Conservation (phyloP, 2,329 filamentous ascomycete genomes). For the Dactylellina parvicollis region DNA sequence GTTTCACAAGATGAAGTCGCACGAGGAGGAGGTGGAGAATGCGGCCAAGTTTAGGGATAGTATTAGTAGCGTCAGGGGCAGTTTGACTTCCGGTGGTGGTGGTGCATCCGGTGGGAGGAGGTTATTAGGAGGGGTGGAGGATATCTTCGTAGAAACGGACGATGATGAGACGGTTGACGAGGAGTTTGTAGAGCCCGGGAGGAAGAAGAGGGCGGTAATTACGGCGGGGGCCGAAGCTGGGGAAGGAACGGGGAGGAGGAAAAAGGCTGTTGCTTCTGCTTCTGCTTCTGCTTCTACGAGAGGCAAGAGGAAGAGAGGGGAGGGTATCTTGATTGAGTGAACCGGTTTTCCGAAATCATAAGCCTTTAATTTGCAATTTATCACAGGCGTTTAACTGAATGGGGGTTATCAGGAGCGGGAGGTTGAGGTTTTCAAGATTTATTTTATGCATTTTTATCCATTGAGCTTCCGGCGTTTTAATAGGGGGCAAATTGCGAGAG, state of each 20-base stretch:
- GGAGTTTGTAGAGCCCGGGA: slow-evolving; percentile 11
- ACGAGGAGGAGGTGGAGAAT: slow-evolving; percentile 56
- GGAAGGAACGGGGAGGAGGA: slow-evolving; percentile 1
- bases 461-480: neutral
- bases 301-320: slow-evolving; percentile 35
- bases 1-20: slow-evolving; percentile 67
- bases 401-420: neutral
- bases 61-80: slow-evolving; percentile 64
- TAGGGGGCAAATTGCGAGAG: neutral
- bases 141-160: slow-evolving; percentile 25
- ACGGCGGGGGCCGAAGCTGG: slow-evolving; percentile 11
- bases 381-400: slow-evolving; percentile 14
- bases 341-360: too few species aligned
- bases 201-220: slow-evolving; percentile 21
- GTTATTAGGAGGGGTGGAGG: slow-evolving; percentile 13
- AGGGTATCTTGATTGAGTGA: slow-evolving; percentile 24
- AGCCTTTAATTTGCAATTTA: too few species aligned
- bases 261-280: neutral
- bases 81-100: neutral
- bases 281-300: neutral
- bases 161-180: slow-evolving; percentile 40
- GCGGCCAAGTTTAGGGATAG: slow-evolving; percentile 60
- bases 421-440: too few species aligned
- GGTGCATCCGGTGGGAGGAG: neutral
- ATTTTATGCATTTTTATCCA: neutral